phyloP scores from a whole-genome alignment of 176 grass and related monocot genomes.

The Thinopyrum elongatum region DNA sequence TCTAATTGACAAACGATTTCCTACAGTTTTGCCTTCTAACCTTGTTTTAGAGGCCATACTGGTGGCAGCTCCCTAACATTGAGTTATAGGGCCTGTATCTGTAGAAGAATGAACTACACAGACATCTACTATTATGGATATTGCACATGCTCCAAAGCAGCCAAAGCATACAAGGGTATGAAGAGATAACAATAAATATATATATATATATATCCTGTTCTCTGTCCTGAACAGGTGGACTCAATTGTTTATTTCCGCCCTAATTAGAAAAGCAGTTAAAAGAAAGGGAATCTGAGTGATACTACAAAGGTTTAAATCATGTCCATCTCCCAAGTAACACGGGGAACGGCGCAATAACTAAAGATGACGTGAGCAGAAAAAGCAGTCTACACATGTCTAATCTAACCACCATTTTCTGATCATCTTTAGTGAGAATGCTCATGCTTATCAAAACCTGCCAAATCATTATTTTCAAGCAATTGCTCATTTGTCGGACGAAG shows the following conservation, averaged over 20 bases:
- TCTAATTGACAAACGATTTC: constrained; percentile 4
- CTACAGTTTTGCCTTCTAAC: not conserved
- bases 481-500: not conserved
- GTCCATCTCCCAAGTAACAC: not conserved
- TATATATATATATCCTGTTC: not conserved
- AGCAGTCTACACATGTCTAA: not conserved
- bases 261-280: not conserved
- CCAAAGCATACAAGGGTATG: not conserved
- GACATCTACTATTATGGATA: not conserved
- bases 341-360: not conserved
- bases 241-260: not conserved
- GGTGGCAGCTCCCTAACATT: not conserved
- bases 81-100: not conserved
- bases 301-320: not conserved
- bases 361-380: not conserved
- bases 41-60: not conserved
- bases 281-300: not conserved
- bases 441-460: not conserved
- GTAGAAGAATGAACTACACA: not conserved
- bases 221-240: not conserved
- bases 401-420: not conserved
- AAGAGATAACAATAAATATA: not conserved
- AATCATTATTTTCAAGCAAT: not conserved
- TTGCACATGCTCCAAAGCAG: not conserved
- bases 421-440: not conserved